Conservation (phyloP, 805 yeast genomes). For the Kockiozyma suomiensis region DNA sequence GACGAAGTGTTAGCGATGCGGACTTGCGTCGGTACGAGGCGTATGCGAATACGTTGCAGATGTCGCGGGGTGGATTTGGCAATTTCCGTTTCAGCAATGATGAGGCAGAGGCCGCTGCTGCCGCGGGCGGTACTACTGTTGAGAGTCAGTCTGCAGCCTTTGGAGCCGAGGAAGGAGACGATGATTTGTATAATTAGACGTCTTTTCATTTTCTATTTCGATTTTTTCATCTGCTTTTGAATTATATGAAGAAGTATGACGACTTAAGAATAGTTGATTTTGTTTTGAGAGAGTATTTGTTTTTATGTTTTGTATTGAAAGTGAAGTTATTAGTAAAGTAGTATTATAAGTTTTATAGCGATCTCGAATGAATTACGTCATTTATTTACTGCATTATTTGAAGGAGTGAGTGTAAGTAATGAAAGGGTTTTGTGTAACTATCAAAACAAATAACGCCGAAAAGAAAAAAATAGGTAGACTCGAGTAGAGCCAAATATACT, state of each 20-base stretch:
- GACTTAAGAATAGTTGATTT: too few relatives aligned
- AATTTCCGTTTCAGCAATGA: conserved; percentile 73
- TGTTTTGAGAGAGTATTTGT: not conserved
- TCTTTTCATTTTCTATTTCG: too few relatives aligned
- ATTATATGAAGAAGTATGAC: too few relatives aligned
- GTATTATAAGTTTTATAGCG: too few relatives aligned
- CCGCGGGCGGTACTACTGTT: conserved; percentile 32
- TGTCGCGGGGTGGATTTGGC: conserved; percentile 92
- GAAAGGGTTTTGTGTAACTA: not conserved
- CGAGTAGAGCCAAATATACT: too few relatives aligned
- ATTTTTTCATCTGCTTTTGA: too few relatives aligned
- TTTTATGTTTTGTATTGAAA: not conserved
- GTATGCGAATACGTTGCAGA: conserved; percentile 85
- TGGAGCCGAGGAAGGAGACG: conserved; percentile 55
- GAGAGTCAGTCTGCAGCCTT: conserved; percentile 43
- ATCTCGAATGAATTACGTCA: too few relatives aligned
- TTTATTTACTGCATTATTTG: not conserved
- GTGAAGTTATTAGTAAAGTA: not conserved
- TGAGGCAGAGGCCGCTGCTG: conserved; percentile 48
- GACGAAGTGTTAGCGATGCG: conserved; percentile 94
- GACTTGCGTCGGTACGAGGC: conserved; percentile 99
- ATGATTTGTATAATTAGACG: conserved; percentile 62
- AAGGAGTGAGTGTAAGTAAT: not conserved
- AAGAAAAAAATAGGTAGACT: too few relatives aligned
- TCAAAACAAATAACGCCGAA: not conserved